A percentile compares a stretch with the other conserved stretches of the same genome.
These are phyloP conservation scores for Cornus suecica DNA, from an alignment of 148 eudicot species.

Conservation along the genomic window DNA sequence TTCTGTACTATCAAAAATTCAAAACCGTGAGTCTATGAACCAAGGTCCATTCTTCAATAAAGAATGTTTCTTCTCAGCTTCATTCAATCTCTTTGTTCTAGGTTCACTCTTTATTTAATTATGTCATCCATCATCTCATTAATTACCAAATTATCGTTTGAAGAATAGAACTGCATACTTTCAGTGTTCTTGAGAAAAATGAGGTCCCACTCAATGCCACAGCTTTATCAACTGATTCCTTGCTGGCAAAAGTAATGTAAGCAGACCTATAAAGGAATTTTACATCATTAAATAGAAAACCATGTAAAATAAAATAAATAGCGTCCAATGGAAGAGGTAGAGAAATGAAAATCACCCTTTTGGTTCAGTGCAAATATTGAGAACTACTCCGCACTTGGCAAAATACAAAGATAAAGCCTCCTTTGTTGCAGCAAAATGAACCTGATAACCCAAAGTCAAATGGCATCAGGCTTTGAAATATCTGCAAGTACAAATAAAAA, in stretches of 20 bases:
- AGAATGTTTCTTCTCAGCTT: background rate
- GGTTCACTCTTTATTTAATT: background rate
- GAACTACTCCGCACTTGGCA: conserved; percentile 38
- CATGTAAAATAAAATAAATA: background rate
- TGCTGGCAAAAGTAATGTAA: conserved; percentile 43
- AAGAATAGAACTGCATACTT: conserved; percentile 21
- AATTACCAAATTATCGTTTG: background rate
- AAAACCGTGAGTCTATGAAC: background rate
- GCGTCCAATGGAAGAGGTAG: background rate
- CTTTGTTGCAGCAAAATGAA: conserved; percentile 39
- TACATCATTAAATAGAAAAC: background rate
- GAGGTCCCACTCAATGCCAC: conserved; percentile 35
- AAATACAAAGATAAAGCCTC: conserved; percentile 33
- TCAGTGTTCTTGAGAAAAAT: conserved; percentile 41
- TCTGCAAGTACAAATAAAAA: conserved; percentile 3
- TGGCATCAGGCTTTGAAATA: conserved; percentile 3
- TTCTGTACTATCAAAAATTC: background rate
- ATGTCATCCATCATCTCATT: background rate
- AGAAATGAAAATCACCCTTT: conserved; percentile 23
- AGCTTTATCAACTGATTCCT: conserved; percentile 44
- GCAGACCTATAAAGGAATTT: conserved; percentile 36
- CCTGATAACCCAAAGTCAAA: conserved; percentile 25
- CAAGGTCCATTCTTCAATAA: background rate
- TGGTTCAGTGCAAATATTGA: conserved; percentile 17
- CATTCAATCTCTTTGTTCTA: background rate